A percentile compares a stretch with the other conserved stretches of the same genome.
These are phyloP conservation scores for Acorus gramineus DNA, from an alignment of 106 monocot species.

Conservation along the genomic window DNA sequence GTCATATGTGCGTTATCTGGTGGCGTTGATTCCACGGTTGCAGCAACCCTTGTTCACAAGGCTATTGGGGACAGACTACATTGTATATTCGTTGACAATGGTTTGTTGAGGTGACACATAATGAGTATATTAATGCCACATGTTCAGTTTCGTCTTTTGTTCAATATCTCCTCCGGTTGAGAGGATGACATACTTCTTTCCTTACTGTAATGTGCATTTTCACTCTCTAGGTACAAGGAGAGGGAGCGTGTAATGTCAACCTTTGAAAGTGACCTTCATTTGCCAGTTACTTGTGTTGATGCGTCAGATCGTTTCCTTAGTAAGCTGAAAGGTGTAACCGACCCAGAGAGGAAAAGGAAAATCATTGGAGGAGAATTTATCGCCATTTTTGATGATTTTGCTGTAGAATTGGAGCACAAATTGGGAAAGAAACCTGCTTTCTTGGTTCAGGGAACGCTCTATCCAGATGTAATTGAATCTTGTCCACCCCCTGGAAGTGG, in stretches of 20 bases:
- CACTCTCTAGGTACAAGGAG: slow-evolving; percentile 66
- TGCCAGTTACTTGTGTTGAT: slow-evolving; percentile 89
- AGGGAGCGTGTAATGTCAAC: slow-evolving; percentile 83
- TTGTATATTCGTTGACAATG: slow-evolving; percentile 94
- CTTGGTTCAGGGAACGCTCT: slow-evolving; percentile 92
- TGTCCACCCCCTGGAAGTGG: slow-evolving; percentile 98
- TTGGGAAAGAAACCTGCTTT: slow-evolving; percentile 54
- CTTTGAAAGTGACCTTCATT: slow-evolving; percentile 80
- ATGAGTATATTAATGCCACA: not conserved
- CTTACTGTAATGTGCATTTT: slow-evolving; percentile 4
- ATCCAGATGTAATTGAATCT: slow-evolving; percentile 97
- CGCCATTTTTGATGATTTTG: slow-evolving; percentile 80
- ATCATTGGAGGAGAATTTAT: slow-evolving; percentile 95
- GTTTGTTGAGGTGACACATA: slow-evolving; percentile 58
- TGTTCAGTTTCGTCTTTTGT: not conserved
- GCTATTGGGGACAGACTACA: slow-evolving; percentile 91
- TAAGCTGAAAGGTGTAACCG: slow-evolving; percentile 77
- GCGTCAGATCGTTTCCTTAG: slow-evolving; percentile 80
- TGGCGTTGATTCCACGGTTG: slow-evolving; percentile 96
- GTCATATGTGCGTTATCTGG: slow-evolving; percentile 97
- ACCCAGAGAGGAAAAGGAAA: slow-evolving; percentile 90
- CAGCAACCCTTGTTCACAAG: slow-evolving; percentile 86
- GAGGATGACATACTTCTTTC: not conserved
- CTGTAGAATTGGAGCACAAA: slow-evolving; percentile 50
- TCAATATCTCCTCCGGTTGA: too few relatives aligned